These are phyloP conservation scores for Ophiostoma montium DNA, from an alignment of 2,329 filamentous ascomycete species.

Conservation along the genomic window DNA sequence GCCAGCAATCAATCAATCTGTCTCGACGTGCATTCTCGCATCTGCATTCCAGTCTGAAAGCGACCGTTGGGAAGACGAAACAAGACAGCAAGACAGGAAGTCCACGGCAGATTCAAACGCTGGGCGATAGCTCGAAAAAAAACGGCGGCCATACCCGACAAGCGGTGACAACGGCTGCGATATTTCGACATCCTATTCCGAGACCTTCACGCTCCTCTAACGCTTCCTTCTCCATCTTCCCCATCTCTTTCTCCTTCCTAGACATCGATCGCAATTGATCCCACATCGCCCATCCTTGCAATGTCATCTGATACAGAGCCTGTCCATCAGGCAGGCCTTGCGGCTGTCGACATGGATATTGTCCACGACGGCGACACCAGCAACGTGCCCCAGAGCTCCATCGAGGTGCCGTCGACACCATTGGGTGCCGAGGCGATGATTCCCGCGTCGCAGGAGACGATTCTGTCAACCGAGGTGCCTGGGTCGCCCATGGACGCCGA, in stretches of 20 bases:
- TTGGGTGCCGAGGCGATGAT: slow-evolving; percentile 17
- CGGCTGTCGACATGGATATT: slow-evolving; percentile 1
- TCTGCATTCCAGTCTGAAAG: slow-evolving; percentile 2
- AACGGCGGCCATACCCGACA: background rate
- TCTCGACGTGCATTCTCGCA: background rate
- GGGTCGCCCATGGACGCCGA: slow-evolving; percentile 36
- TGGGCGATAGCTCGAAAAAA: too few species aligned
- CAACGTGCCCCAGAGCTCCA: slow-evolving; percentile 10
- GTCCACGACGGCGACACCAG: slow-evolving; percentile 2
- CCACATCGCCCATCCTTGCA: background rate
- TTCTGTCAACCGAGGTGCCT: slow-evolving; percentile 44
- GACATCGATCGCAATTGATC: background rate
- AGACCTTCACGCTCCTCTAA: too few species aligned
- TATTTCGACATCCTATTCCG: too few species aligned
- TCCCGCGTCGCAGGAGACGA: slow-evolving; percentile 34
- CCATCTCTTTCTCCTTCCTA: too few species aligned
- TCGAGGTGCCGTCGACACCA: slow-evolving; percentile 23
- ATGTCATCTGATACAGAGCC: slow-evolving; percentile 20
- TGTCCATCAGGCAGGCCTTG: slow-evolving; percentile 18
- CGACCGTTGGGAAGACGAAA: background rate
- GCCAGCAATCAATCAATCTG: background rate
- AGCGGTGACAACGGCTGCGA: too few species aligned
- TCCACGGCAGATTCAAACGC: too few species aligned
- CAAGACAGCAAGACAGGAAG: too few species aligned
- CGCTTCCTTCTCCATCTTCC: too few species aligned